Percentiles rank a stretch among this genome's conserved stretches.
These are phyloP conservation scores for Mucor plumbeus DNA, from an alignment of 371 early-diverging fungal genomes.

Conservation along the genomic window DNA sequence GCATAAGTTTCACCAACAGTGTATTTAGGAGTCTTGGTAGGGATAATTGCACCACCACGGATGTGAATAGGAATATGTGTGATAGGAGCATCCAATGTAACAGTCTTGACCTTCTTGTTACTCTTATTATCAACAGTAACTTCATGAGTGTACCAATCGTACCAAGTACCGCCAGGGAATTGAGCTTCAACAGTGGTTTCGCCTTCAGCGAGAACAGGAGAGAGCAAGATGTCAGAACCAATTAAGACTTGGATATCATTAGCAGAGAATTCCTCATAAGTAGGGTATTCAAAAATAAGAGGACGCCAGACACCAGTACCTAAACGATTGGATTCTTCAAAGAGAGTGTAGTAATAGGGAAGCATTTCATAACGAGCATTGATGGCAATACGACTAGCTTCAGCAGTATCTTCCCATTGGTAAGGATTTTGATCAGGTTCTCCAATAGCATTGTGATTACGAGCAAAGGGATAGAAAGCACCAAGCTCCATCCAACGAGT, in stretches of 20 bases:
- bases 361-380: constrained; percentile 65
- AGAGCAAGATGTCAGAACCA: constrained; percentile 57
- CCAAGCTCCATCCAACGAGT: constrained; percentile 77
- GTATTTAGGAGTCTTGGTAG: constrained; percentile 53
- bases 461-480: constrained; percentile 77
- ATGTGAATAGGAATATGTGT: constrained; percentile 55
- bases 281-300: constrained; percentile 44
- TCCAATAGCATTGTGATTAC: constrained; percentile 55
- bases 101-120: constrained; percentile 10
- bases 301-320: constrained; percentile 56
- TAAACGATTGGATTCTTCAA: constrained; percentile 56
- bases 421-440: constrained; percentile 64
- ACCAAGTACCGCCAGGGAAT: constrained; percentile 66
- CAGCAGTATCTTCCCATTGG: constrained; percentile 48
- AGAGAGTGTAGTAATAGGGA: constrained; percentile 72
- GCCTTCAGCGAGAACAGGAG: constrained; percentile 57
- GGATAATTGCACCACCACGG: constrained; percentile 53
- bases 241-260: constrained; percentile 43
- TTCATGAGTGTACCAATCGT: constrained; percentile 50
- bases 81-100: constrained; percentile 48
- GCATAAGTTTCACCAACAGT: constrained; percentile 53
- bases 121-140: constrained; percentile 15
- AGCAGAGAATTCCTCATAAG: constrained; percentile 19
- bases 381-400: constrained; percentile 58
- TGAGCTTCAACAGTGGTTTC: constrained; percentile 50